phyloP scores from a whole-genome alignment of 2,329 filamentous ascomycete species.

The Fusarium pininemorale region DNA sequence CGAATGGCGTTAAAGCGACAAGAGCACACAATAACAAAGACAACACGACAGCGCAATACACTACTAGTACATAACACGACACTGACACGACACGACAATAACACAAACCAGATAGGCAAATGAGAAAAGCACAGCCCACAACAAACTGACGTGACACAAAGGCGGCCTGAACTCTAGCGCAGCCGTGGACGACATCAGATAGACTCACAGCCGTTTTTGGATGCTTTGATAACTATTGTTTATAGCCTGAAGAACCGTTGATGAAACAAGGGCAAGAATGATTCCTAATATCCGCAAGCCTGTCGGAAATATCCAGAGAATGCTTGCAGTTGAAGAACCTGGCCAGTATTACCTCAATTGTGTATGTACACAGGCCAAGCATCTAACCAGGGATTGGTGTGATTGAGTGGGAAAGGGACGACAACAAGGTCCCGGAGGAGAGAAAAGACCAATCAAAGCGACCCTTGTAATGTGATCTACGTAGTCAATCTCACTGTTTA shows the following conservation, averaged over 20 bases:
- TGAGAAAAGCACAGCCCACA: conserved; percentile 19
- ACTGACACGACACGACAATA: conserved; percentile 36
- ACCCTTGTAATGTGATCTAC: conserved; percentile 30
- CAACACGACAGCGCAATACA: conserved; percentile 38
- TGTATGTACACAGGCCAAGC: not conserved
- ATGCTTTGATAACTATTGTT: not conserved
- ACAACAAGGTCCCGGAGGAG: not conserved
- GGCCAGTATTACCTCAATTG: conserved; percentile 1
- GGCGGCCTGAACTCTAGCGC: conserved; percentile 14
- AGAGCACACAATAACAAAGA: conserved; percentile 38
- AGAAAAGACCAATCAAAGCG: conserved; percentile 3
- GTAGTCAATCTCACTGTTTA: conserved; percentile 8
- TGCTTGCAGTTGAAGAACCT: conserved; percentile 3
- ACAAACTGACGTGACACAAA: conserved; percentile 32
- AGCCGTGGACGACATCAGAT: conserved; percentile 7
- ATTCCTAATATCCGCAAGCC: not conserved
- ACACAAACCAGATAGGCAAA: conserved; percentile 25
- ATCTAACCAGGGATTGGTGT: conserved; percentile 3
- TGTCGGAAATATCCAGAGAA: conserved; percentile 10
- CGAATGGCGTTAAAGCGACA: conserved; percentile 31
- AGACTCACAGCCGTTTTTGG: not conserved
- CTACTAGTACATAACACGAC: conserved; percentile 38
- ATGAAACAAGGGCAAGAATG: not conserved
- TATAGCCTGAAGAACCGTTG: conserved; percentile 1
- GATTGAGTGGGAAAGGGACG: not conserved